These are phyloP conservation scores for Pelargonium citronellum DNA, from an alignment of 441 rosid species.

Conservation along the genomic window DNA sequence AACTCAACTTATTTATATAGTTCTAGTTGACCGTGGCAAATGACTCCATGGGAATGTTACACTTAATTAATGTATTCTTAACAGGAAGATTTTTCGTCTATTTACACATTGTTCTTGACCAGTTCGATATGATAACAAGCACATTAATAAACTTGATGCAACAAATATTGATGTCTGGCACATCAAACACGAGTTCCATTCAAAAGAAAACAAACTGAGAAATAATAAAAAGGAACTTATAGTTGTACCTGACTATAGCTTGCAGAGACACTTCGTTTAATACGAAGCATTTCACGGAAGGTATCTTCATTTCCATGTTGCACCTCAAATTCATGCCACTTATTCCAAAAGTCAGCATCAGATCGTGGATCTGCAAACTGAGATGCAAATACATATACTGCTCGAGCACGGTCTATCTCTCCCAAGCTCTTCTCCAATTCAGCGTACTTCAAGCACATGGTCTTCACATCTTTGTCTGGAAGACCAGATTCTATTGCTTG, in stretches of 20 bases:
- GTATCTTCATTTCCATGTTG: constrained; percentile 97
- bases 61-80: neutral
- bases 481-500: constrained; percentile 90
- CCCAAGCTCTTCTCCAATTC: constrained; percentile 88
- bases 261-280: constrained; percentile 80
- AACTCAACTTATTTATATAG: neutral
- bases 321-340: constrained; percentile 91
- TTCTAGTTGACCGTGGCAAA: neutral
- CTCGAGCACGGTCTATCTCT: constrained; percentile 86
- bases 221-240: neutral
- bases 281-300: constrained; percentile 85
- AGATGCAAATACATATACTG: constrained; percentile 66
- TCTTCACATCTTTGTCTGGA: constrained; percentile 87
- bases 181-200: too few relatives aligned
- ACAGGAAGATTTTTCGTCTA: neutral
- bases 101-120: neutral
- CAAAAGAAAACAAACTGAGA: neutral
- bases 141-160: neutral
- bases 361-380: constrained; percentile 89
- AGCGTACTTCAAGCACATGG: constrained; percentile 80
- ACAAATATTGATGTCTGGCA: too few relatives aligned
- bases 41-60: neutral
- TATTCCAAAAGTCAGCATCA: constrained; percentile 79
- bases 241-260: constrained; percentile 74
- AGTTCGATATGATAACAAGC: neutral